Evolutionary conservation across 305 asterid genomes (phyloP).

Genomic region (Lippia alba): DNA sequence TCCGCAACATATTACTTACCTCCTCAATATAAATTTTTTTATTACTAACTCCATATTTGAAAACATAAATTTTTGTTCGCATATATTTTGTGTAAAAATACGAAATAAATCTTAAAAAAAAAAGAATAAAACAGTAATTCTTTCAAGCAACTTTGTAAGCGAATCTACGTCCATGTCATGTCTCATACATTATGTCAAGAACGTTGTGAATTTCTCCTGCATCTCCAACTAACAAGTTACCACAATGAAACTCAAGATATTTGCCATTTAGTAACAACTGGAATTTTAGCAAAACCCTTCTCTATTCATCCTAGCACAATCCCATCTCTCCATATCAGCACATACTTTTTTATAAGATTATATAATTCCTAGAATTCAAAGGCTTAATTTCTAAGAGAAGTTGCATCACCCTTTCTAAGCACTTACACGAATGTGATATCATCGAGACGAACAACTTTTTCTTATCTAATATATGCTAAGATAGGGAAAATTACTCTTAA

Average conservation of each 20-base stretch:
- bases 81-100: too few relatives aligned
- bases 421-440: conserved; percentile 72
- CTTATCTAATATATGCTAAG: conserved; percentile 56
- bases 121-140: too few relatives aligned
- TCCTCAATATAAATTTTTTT: too few relatives aligned
- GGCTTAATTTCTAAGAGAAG: conserved; percentile 76
- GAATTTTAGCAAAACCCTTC: conserved; percentile 74
- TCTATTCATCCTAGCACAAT: conserved; percentile 72
- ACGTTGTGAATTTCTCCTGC: conserved; percentile 44
- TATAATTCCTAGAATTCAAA: conserved; percentile 69
- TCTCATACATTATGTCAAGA: conserved; percentile 59
- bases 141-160: too few relatives aligned
- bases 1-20: too few relatives aligned
- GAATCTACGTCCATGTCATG: conserved; percentile 19
- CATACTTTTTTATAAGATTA: conserved; percentile 70
- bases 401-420: conserved; percentile 65
- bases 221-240: conserved; percentile 49
- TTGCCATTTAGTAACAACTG: conserved; percentile 85
- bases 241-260: conserved; percentile 72
- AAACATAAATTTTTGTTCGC: too few relatives aligned
- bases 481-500: conserved; percentile 58
- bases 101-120: too few relatives aligned
- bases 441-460: conserved; percentile 49
- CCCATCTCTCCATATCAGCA: conserved; percentile 75
- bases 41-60: too few relatives aligned